A percentile compares a stretch with the other conserved stretches of the same genome.
Conservation (phyloP, 2,329 filamentous ascomycete genomes). For the Grosmannia clavigera region DNA sequence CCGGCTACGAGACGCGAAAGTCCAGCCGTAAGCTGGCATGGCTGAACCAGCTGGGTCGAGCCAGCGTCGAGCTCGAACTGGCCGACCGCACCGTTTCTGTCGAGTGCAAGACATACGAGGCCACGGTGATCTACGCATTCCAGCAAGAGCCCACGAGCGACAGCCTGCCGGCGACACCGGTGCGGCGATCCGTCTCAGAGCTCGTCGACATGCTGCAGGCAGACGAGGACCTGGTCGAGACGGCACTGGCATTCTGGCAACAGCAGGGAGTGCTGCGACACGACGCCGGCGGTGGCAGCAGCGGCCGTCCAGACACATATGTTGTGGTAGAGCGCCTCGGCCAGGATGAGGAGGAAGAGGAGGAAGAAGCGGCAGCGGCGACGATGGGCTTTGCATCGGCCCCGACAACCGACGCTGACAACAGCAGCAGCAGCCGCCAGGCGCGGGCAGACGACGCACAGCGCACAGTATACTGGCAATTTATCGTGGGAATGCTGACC, state of each 20-base stretch:
- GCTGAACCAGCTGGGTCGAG: conserved; percentile 71
- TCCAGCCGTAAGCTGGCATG: conserved; percentile 76
- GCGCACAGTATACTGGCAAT: conserved; percentile 68
- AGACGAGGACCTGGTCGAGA: conserved; percentile 57
- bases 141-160: conserved; percentile 30
- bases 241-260: conserved; percentile 62
- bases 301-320: conserved; percentile 37
- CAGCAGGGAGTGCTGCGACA: conserved; percentile 49
- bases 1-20: conserved; percentile 69
- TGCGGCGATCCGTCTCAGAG: conserved; percentile 36
- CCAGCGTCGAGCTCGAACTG: conserved; percentile 69
- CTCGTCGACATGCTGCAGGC: conserved; percentile 49
- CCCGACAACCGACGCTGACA: conserved; percentile 10
- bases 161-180: conserved; percentile 16
- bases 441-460: conserved; percentile 43
- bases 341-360: conserved; percentile 2
- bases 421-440: conserved; percentile 19
- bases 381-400: conserved; percentile 10
- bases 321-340: conserved; percentile 50
- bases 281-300: neutral
- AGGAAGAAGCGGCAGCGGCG: conserved; percentile 1
- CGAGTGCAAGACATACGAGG: conserved; percentile 73
- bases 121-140: conserved; percentile 78
- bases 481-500: conserved; percentile 89
- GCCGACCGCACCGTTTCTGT: conserved; percentile 64